Evolutionary conservation across 257 asterid genomes (phyloP), one percentile per base, ranked within the genome.

Genomic region (Scutellaria minor): DNA sequence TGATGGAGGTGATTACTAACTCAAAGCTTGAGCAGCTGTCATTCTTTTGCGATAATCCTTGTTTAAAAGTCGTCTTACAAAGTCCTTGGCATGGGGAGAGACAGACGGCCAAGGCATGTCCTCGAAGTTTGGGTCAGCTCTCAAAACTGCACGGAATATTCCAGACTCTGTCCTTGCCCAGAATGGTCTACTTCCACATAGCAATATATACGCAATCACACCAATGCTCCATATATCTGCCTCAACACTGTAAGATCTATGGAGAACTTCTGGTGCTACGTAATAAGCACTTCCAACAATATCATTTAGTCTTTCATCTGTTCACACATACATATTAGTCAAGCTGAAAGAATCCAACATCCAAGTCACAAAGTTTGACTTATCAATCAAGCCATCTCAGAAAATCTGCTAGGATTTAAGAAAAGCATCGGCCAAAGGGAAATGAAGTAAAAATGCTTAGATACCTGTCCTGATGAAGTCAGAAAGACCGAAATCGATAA

Each of bases 11-110:
- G 70, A 71, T 39, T 59, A 90, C 93, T 91, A 72, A 94, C 99
- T 88, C 87, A 94, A 83, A 82, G 99, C 99, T 83, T 94, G 99
- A 52, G 99, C 97, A 65, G 99, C 99, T 47, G 97, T 91, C 97
- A 94, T 91, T 83, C 97, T 83, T 81, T 94, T 94, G 60, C 97
- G 85, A 72, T 91, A 91, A 82, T 94, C 99, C 86, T 91, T 94
- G 83, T 91, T 91, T 48, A 94, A 71, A 74, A 94, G 97, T 73
- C 99, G 79, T 76, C 81, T 89, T 35, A 94, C 97, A 47, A 91
- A 91, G 87, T 94, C 99, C 82, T 88, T 91, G 73, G 89, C 99
- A 59, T 85, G 88, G 1, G 83, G 84, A 31, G 97, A 79, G 65
- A 89, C 87, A 58, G 97, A 91, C 41, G 99, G 96, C 99, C 99